A percentile compares a stretch with the other conserved stretches of the same genome.
Conservation (phyloP, 2,329 filamentous ascomycete species). For the Cercospora beticola region DNA sequence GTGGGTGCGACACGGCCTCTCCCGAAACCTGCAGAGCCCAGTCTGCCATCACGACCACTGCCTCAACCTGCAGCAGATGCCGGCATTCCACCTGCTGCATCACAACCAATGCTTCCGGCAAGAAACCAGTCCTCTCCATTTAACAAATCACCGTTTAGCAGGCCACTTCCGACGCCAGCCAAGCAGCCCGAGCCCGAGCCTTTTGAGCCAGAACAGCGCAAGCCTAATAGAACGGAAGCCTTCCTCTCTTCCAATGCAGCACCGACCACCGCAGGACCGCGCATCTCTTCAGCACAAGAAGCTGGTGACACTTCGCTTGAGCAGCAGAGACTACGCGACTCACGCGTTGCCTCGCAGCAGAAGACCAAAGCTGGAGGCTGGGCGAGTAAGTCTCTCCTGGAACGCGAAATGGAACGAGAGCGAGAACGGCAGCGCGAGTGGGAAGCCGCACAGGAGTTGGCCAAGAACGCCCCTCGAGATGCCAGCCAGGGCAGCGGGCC, state of each 20-base stretch:
- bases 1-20: conserved; percentile 40
- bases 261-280: conserved; percentile 45
- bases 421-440: conserved; percentile 74
- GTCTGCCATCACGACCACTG: conserved; percentile 25
- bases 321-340: conserved; percentile 61
- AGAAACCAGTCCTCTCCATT: conserved; percentile 52
- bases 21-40: conserved; percentile 19
- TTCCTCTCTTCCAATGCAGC: conserved; percentile 58
- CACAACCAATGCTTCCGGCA: conserved; percentile 37
- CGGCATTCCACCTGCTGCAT: conserved; percentile 16
- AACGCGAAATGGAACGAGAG: conserved; percentile 79
- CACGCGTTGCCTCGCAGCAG: conserved; percentile 58
- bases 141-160: conserved; percentile 24
- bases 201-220: conserved; percentile 26
- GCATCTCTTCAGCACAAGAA: conserved; percentile 51
- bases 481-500: conserved; percentile 63
- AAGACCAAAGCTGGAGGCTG: conserved; percentile 63
- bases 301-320: conserved; percentile 36
- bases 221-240: conserved; percentile 55
- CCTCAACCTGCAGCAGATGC: conserved; percentile 23
- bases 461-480: conserved; percentile 56
- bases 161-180: conserved; percentile 31
- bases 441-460: conserved; percentile 71
- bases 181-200: conserved; percentile 21
- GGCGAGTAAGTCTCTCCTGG: conserved; percentile 69